phyloP scores from a whole-genome alignment of 441 rosid genomes.

The Dalechampia spathulata region DNA sequence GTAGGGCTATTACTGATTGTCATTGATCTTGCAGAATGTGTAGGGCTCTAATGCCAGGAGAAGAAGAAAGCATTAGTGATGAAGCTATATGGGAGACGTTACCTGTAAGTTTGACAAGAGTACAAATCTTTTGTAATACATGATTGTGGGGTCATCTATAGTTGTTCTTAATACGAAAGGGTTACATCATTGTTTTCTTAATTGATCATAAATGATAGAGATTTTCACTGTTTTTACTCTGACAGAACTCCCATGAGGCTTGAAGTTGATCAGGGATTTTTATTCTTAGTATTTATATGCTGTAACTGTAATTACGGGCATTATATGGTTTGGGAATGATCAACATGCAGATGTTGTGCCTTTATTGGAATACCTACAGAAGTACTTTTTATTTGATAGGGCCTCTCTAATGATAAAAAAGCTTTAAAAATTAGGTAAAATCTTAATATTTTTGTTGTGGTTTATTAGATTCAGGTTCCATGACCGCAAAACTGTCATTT shows the following conservation, averaged over 20 bases:
- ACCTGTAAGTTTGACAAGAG: constrained; percentile 58
- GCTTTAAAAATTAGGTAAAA: neutral
- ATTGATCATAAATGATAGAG: too few relatives aligned
- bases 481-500: neutral
- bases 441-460: neutral
- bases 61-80: constrained; percentile 79
- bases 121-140: neutral
- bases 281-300: too few relatives aligned
- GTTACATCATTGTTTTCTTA: too few relatives aligned
- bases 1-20: neutral
- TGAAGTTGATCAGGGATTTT: too few relatives aligned
- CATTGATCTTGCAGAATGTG: constrained; percentile 65
- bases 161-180: too few relatives aligned
- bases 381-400: too few relatives aligned
- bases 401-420: neutral
- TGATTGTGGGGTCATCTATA: neutral
- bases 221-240: too few relatives aligned
- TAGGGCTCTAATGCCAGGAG: constrained; percentile 93
- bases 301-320: too few relatives aligned
- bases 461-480: neutral
- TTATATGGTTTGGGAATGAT: too few relatives aligned
- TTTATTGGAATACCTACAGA: too few relatives aligned
- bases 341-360: too few relatives aligned
- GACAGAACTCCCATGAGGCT: too few relatives aligned
- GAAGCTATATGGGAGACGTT: constrained; percentile 98